A percentile compares a stretch with the other conserved stretches of the same genome.
Evolutionary conservation across 2,329 filamentous ascomycete genomes (phyloP).

Genomic region (Trichophyton schoenleinii): DNA sequence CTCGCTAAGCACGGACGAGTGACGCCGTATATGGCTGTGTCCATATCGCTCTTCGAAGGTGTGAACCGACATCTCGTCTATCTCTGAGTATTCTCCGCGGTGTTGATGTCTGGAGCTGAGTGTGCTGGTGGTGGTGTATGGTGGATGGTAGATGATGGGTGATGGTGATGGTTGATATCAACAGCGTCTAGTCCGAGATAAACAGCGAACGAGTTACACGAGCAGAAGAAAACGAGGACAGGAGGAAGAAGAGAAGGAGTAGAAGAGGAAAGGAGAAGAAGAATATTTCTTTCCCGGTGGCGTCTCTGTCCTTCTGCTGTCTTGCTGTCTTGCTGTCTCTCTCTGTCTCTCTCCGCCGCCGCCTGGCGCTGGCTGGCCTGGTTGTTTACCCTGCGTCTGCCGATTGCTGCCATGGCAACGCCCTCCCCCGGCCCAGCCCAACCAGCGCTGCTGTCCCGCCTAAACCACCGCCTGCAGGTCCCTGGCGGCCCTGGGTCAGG

Average conservation of each 20-base stretch:
- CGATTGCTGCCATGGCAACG: constrained; percentile 28
- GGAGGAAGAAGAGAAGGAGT: not conserved
- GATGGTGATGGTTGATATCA: too few relatives aligned
- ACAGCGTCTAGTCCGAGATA: not conserved
- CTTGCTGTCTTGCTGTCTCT: not conserved
- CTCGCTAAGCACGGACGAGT: constrained; percentile 36
- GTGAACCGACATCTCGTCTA: constrained; percentile 11
- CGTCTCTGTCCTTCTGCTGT: not conserved
- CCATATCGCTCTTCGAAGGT: constrained; percentile 12
- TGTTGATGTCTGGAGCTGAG: not conserved
- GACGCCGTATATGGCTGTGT: constrained; percentile 44
- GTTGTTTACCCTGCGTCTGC: not conserved
- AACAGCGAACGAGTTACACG: constrained; percentile 1
- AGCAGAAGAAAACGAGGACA: not conserved
- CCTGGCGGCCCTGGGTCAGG: too few relatives aligned
- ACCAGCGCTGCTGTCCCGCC: not conserved
- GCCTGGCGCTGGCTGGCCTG: not conserved
- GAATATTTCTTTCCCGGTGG: not conserved
- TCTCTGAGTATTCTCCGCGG: not conserved
- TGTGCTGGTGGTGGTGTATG: too few relatives aligned
- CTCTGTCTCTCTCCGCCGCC: not conserved
- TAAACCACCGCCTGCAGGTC: not conserved
- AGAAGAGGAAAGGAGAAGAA: not conserved
- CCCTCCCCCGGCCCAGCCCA: not conserved
- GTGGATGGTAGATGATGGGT: too few relatives aligned